These are phyloP conservation scores for Mixia osmundae DNA, from an alignment of 1,284 basidiomycete species.

Conservation along the genomic window DNA sequence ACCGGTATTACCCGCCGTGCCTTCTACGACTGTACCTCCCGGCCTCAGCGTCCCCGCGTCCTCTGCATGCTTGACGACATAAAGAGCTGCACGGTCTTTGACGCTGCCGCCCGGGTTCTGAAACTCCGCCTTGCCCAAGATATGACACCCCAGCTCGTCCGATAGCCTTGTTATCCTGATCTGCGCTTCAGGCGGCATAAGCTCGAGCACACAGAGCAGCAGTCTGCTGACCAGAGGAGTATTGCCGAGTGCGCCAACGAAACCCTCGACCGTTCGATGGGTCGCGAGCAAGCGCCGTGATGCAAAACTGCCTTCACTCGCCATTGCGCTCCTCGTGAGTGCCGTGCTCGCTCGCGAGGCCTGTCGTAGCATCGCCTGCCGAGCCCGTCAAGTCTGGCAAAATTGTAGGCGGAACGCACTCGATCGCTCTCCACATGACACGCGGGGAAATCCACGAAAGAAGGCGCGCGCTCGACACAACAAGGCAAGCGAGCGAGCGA, in stretches of 20 bases:
- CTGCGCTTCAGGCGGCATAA: constrained; percentile 24
- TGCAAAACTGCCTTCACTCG: too few species aligned
- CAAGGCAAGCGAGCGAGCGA: too few species aligned
- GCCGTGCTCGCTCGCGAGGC: too few species aligned
- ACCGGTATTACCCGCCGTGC: constrained; percentile 96
- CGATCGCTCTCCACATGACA: too few species aligned
- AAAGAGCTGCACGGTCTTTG: constrained; percentile 89
- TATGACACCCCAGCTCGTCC: constrained; percentile 54
- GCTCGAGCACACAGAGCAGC: background rate
- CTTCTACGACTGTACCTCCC: constrained; percentile 89
- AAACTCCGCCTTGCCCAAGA: constrained; percentile 58
- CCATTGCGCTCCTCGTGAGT: too few species aligned
- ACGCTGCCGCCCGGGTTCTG: constrained; percentile 98
- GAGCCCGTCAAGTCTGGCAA: too few species aligned
- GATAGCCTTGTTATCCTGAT: constrained; percentile 41
- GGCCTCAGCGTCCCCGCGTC: constrained; percentile 52
- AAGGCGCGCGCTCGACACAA: too few species aligned
- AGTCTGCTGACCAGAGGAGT: constrained; percentile 53
- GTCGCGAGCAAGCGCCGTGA: too few species aligned
- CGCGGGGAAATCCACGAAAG: too few species aligned
- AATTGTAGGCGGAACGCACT: too few species aligned
- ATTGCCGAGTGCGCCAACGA: constrained; percentile 74
- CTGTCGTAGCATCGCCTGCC: too few species aligned
- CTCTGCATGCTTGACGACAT: constrained; percentile 72
- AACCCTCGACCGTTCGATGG: constrained; percentile 42